phyloP scores from a whole-genome alignment of 805 yeast species.

The Nakazawaea ernobii region DNA sequence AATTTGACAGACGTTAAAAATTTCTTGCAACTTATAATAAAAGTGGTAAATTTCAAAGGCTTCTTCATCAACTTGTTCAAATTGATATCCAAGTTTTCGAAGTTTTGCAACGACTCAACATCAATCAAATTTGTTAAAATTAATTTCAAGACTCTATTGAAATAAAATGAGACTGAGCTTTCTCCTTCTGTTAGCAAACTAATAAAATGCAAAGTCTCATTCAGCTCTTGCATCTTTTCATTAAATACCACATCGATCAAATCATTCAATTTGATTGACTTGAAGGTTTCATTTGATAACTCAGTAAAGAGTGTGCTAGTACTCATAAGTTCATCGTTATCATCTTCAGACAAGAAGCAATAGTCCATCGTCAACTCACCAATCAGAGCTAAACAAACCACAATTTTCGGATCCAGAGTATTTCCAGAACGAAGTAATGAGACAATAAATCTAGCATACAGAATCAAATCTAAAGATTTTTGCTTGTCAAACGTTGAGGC shows the following conservation, averaged over 20 bases:
- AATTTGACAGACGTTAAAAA: constrained; percentile 30
- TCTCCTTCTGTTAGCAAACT: neutral
- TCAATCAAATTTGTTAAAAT: constrained; percentile 27
- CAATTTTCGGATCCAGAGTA: neutral
- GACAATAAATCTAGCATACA: constrained; percentile 1
- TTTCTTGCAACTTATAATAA: constrained; percentile 29
- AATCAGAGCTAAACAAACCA: constrained; percentile 23
- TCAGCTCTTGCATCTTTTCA: neutral
- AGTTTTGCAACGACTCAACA: constrained; percentile 16
- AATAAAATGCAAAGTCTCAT: neutral
- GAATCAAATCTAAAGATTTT: neutral
- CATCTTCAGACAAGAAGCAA: constrained; percentile 23
- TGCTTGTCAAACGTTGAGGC: constrained; percentile 11
- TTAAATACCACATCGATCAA: neutral
- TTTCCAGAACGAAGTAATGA: neutral
- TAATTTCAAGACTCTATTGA: constrained; percentile 27
- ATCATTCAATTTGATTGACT: neutral
- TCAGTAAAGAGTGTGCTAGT: neutral
- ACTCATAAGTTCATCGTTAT: constrained; percentile 14
- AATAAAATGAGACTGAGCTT: constrained; percentile 21
- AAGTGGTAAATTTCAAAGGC: constrained; percentile 30
- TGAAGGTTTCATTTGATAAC: neutral
- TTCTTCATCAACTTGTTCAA: constrained; percentile 25
- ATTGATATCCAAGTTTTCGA: constrained; percentile 26
- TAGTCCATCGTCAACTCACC: constrained; percentile 33